Evolutionary conservation across 2,329 filamentous ascomycete species (phyloP).

Genomic region (Ophiostoma himal-ulmi): DNA sequence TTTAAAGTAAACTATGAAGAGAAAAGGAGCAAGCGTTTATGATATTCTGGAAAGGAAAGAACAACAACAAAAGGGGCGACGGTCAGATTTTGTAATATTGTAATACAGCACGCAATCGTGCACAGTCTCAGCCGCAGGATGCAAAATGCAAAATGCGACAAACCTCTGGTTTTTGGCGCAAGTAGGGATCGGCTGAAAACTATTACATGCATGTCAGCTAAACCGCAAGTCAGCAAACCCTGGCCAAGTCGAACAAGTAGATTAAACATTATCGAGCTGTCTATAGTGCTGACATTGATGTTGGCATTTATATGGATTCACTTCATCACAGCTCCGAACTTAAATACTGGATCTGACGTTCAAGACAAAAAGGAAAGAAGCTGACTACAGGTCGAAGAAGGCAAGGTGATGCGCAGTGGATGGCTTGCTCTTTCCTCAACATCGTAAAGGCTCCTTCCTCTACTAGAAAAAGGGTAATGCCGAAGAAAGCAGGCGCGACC

Average conservation of each 20-base stretch:
- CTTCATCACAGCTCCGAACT: too few relatives aligned
- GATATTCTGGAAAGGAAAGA: background rate
- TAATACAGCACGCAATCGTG: too few relatives aligned
- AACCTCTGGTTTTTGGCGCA: background rate
- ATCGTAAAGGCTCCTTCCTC: background rate
- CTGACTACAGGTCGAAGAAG: too few relatives aligned
- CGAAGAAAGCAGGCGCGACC: background rate
- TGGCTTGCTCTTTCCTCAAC: background rate
- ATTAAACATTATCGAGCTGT: background rate
- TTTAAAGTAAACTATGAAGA: background rate
- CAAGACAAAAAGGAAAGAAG: too few relatives aligned
- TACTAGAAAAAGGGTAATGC: background rate
- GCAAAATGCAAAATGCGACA: background rate
- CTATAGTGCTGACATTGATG: too few relatives aligned
- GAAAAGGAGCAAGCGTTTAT: background rate
- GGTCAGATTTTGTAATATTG: background rate
- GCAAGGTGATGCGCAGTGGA: too few relatives aligned
- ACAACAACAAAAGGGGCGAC: background rate
- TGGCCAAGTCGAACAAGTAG: background rate
- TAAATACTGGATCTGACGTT: too few relatives aligned
- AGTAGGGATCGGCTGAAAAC: background rate
- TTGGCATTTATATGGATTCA: too few relatives aligned
- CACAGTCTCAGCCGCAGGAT: background rate
- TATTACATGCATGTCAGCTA: background rate
- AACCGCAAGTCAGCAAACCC: background rate